These are phyloP conservation scores for Cutaneotrichosporon sp. DNA, from an alignment of 1,284 basidiomycete species.

Conservation along the genomic window DNA sequence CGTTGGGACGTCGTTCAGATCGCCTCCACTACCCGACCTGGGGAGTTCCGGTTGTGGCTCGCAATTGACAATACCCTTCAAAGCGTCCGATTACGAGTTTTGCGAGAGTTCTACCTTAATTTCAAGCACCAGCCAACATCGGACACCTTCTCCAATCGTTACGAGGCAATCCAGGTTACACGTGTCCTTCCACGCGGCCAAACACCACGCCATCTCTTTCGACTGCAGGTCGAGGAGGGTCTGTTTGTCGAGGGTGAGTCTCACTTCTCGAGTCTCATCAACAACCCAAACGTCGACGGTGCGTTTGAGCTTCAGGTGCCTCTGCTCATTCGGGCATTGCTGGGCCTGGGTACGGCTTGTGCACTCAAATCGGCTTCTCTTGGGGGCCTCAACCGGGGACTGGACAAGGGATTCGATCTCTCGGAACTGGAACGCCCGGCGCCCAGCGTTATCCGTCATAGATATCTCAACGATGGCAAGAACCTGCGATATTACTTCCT, in stretches of 20 bases:
- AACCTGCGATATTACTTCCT: slow-evolving; percentile 78
- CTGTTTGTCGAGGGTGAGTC: slow-evolving; percentile 77
- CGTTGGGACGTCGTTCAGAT: slow-evolving; percentile 95
- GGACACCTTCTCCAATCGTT: slow-evolving; percentile 64
- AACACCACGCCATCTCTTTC: slow-evolving; percentile 74
- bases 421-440: slow-evolving; percentile 67
- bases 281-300: slow-evolving; percentile 91
- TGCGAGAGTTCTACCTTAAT: slow-evolving; percentile 89
- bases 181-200: slow-evolving; percentile 76
- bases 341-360: slow-evolving; percentile 82
- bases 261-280: slow-evolving; percentile 86
- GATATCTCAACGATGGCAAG: slow-evolving; percentile 71
- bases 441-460: slow-evolving; percentile 58
- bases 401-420: slow-evolving; percentile 81
- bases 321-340: slow-evolving; percentile 71
- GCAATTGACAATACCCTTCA: slow-evolving; percentile 75
- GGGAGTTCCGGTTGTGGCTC: slow-evolving; percentile 87
- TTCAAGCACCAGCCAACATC: slow-evolving; percentile 63
- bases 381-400: slow-evolving; percentile 75
- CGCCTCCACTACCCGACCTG: slow-evolving; percentile 67
- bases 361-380: slow-evolving; percentile 59
- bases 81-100: slow-evolving; percentile 74
- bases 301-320: slow-evolving; percentile 91
- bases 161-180: slow-evolving; percentile 67
- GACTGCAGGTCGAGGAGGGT: slow-evolving; percentile 76